Evolutionary conservation across 1,284 basidiomycete species (phyloP).

Genomic region (Amylostereum chailletii): DNA sequence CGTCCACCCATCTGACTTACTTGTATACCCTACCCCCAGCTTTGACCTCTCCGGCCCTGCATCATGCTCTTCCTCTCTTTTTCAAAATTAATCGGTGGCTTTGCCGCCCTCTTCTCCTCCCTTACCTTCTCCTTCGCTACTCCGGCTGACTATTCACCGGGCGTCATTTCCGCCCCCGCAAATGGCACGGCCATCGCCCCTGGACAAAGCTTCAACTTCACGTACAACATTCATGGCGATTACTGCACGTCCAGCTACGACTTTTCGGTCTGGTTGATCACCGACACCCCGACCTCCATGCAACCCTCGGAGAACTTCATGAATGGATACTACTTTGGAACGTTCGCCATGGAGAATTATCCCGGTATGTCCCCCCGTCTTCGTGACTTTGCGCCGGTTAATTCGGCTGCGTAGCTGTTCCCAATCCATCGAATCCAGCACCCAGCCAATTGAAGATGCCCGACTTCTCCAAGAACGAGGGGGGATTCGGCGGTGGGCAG

Average conservation of each 20-base stretch:
- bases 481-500: conserved; percentile 31
- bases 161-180: conserved; percentile 20
- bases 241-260: conserved; percentile 35
- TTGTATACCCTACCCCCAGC: too few species aligned
- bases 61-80: neutral
- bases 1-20: too few species aligned
- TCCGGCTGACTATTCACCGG: conserved; percentile 10
- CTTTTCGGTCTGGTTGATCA: conserved; percentile 33
- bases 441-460: conserved; percentile 38
- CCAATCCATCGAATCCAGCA: conserved; percentile 30
- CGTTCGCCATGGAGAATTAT: conserved; percentile 32
- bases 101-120: conserved; percentile 1
- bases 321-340: conserved; percentile 32
- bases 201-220: conserved; percentile 25
- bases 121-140: conserved; percentile 9
- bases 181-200: conserved; percentile 24
- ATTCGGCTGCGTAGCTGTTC: conserved; percentile 16
- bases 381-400: neutral
- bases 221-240: conserved; percentile 31
- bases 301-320: conserved; percentile 21
- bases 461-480: conserved; percentile 32
- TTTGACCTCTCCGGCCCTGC: too few species aligned
- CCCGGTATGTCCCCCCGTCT: conserved; percentile 23
- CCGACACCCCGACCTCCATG: conserved; percentile 19
- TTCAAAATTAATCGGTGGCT: neutral